A percentile compares a stretch with the other conserved stretches of the same genome.
phyloP scores from a whole-genome alignment of 2,329 filamentous ascomycete genomes.

The Aspergillus sp. region DNA sequence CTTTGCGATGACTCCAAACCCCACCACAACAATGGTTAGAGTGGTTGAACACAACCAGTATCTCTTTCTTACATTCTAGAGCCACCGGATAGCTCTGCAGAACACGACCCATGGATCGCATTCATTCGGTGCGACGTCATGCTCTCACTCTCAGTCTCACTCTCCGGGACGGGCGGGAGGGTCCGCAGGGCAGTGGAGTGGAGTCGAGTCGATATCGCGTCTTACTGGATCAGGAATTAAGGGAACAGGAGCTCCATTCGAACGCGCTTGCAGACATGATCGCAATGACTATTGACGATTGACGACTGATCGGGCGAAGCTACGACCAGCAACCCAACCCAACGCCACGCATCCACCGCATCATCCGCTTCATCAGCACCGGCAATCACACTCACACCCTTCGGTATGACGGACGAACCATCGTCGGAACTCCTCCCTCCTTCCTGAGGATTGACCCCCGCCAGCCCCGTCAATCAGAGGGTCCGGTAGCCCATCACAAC shows the following conservation, averaged over 20 bases:
- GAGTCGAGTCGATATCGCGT: neutral
- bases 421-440: constrained; percentile 10
- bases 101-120: neutral
- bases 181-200: constrained; percentile 6
- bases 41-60: neutral
- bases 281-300: neutral
- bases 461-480: constrained; percentile 14
- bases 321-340: neutral
- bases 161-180: constrained; percentile 7
- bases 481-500: constrained; percentile 6
- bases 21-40: neutral
- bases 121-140: neutral
- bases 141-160: neutral
- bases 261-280: neutral
- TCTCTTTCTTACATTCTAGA: neutral
- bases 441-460: neutral
- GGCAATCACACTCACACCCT: constrained; percentile 2
- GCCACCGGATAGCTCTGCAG: neutral
- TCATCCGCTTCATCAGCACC: constrained; percentile 6
- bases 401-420: constrained; percentile 17
- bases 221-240: neutral
- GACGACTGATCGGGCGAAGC: neutral
- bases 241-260: neutral
- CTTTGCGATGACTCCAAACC: neutral
- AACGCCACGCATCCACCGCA: constrained; percentile 8